Conservation (phyloP, 106 monocot genomes). For the Dendrobium huoshanense region DNA sequence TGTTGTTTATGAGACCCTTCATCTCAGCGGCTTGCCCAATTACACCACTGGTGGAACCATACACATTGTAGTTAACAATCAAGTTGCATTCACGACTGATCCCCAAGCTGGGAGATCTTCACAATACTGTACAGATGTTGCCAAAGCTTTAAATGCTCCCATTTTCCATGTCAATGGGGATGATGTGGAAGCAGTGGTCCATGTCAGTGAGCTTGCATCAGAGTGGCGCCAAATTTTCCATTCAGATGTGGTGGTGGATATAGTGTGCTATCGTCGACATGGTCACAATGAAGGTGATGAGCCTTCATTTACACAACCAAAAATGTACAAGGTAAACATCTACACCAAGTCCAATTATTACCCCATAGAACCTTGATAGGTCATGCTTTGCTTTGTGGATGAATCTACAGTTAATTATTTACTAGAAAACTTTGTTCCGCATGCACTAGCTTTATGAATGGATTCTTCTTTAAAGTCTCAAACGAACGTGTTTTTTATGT, state of each 20-base stretch:
- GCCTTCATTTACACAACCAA: conserved; percentile 90
- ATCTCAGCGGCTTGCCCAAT: conserved; percentile 83
- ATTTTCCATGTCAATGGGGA: conserved; percentile 99
- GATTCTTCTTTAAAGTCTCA: not conserved
- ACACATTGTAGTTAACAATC: conserved; percentile 91
- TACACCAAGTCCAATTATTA: not conserved
- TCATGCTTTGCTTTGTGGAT: not conserved
- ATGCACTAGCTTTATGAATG: not conserved
- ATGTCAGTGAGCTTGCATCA: conserved; percentile 84
- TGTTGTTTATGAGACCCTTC: conserved; percentile 92
- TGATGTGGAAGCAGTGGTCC: conserved; percentile 91
- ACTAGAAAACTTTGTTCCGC: not conserved
- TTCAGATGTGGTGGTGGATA: conserved; percentile 86
- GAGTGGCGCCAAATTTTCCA: conserved; percentile 96
- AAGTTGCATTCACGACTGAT: conserved; percentile 95
- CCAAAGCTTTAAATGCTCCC: conserved; percentile 77
- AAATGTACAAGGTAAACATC: conserved; percentile 81
- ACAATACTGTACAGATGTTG: conserved; percentile 95
- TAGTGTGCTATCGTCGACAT: conserved; percentile 86
- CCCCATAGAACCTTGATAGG: not conserved
- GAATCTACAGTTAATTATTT: not conserved
- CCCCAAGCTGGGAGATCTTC: conserved; percentile 77
- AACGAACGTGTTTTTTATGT: not conserved
- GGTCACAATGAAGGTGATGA: conserved; percentile 98
- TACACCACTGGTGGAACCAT: conserved; percentile 96